Percentiles rank a stretch among this genome's conserved stretches.
Evolutionary conservation across 73 alveolate species (phyloP).

Genomic region (Symbiodinium natans): DNA sequence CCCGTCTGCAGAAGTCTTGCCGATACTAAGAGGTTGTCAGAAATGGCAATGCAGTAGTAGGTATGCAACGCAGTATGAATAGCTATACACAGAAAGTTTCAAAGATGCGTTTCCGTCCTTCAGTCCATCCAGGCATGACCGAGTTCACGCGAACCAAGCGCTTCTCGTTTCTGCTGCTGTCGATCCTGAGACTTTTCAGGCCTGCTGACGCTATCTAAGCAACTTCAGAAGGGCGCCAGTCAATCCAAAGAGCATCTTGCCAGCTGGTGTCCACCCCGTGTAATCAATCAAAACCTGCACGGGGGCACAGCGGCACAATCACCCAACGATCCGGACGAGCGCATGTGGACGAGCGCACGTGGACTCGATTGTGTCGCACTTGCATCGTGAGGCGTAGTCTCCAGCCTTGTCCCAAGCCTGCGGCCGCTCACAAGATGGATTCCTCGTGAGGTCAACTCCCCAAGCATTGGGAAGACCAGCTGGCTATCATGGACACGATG

Average conservation of each 20-base stretch:
- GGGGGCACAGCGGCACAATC: too few species aligned
- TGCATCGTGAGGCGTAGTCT: background rate
- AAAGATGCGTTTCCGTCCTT: too few species aligned
- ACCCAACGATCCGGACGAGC: too few species aligned
- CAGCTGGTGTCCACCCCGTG: constrained; percentile 87
- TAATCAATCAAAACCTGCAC: constrained; percentile 70
- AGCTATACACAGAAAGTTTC: too few species aligned
- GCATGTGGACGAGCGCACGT: too few species aligned
- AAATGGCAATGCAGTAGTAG: too few species aligned
- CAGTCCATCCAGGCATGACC: constrained; percentile 82
- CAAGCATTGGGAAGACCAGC: background rate
- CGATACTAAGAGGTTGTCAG: too few species aligned
- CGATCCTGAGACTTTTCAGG: constrained; percentile 6
- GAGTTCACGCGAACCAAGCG: constrained; percentile 82
- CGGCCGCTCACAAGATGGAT: constrained; percentile 66
- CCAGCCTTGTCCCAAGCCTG: constrained; percentile 70
- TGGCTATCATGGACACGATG: background rate
- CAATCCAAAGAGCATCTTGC: constrained; percentile 48
- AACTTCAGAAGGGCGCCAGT: too few species aligned
- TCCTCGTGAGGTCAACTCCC: background rate
- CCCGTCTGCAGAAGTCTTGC: too few species aligned
- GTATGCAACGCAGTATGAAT: too few species aligned
- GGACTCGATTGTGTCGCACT: too few species aligned
- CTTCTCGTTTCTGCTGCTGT: constrained; percentile 84
- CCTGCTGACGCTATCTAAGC: too few species aligned